Conservation (phyloP, 345 rosid species). For the Boechera divaricarpa region DNA sequence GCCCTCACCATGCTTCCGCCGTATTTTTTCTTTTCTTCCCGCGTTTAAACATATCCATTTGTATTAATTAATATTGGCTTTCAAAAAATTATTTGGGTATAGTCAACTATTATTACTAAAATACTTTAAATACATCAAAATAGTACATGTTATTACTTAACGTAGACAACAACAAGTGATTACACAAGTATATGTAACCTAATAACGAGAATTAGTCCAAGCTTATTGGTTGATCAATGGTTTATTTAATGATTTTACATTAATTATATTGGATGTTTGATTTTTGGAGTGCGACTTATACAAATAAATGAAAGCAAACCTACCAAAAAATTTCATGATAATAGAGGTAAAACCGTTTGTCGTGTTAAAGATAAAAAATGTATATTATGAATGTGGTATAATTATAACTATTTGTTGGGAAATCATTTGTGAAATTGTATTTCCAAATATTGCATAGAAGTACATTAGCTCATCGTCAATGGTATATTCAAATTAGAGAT, state of each 20-base stretch:
- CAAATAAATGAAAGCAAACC: background rate
- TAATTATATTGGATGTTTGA: no score
- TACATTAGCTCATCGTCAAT: background rate
- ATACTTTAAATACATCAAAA: no score
- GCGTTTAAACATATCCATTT: constrained; percentile 13
- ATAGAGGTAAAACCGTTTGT: background rate
- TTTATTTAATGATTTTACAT: no score
- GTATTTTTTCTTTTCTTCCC: constrained; percentile 33
- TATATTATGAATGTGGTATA: background rate
- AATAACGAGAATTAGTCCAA: no score
- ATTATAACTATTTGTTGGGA: background rate
- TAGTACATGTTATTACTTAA: no score
- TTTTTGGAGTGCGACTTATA: background rate
- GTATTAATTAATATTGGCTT: background rate
- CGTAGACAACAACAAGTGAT: no score
- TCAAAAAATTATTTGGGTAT: no score
- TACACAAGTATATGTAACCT: background rate
- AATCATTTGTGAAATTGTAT: background rate
- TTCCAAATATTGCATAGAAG: background rate
- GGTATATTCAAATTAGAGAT: background rate
- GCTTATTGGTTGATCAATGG: background rate
- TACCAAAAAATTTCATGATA: no score
- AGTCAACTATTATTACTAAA: no score
- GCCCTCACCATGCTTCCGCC: constrained; percentile 42
- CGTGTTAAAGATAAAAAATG: background rate